These are phyloP conservation scores for Porodaedalea pini DNA, from an alignment of 1,284 basidiomycete genomes.

Conservation along the genomic window DNA sequence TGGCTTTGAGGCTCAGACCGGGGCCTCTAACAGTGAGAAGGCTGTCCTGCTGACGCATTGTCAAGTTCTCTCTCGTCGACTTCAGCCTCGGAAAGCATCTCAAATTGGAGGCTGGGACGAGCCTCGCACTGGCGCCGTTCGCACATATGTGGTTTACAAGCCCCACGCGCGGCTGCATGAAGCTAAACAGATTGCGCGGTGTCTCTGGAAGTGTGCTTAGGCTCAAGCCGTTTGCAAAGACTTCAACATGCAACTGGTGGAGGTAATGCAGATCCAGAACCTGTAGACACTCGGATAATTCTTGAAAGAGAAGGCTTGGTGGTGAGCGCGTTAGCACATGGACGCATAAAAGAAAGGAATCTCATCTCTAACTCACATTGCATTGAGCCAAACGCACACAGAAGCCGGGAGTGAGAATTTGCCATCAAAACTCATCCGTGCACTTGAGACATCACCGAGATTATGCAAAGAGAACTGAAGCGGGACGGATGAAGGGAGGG, in stretches of 20 bases:
- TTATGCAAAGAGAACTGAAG: conserved; percentile 16
- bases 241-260: conserved; percentile 23
- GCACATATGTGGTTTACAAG: conserved; percentile 15
- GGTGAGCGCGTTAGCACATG: too few species aligned
- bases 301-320: neutral
- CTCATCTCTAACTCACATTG: conserved; percentile 22
- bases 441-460: neutral
- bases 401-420: neutral
- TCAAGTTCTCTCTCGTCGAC: neutral
- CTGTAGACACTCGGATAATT: neutral
- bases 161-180: conserved; percentile 21
- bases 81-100: neutral
- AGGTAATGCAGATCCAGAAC: conserved; percentile 25
- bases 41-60: conserved; percentile 12
- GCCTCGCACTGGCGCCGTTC: conserved; percentile 16
- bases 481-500: conserved; percentile 27
- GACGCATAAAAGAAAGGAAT: neutral
- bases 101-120: conserved; percentile 1
- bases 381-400: conserved; percentile 18
- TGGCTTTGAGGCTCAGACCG: conserved; percentile 7
- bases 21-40: conserved; percentile 15
- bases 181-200: conserved; percentile 23
- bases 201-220: conserved; percentile 22
- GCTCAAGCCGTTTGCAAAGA: conserved; percentile 23
- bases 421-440: neutral